Evolutionary conservation across 2,329 filamentous ascomycete species (phyloP), one percentile per base, ranked within the genome.

Genomic region (Diaporthe sp.): DNA sequence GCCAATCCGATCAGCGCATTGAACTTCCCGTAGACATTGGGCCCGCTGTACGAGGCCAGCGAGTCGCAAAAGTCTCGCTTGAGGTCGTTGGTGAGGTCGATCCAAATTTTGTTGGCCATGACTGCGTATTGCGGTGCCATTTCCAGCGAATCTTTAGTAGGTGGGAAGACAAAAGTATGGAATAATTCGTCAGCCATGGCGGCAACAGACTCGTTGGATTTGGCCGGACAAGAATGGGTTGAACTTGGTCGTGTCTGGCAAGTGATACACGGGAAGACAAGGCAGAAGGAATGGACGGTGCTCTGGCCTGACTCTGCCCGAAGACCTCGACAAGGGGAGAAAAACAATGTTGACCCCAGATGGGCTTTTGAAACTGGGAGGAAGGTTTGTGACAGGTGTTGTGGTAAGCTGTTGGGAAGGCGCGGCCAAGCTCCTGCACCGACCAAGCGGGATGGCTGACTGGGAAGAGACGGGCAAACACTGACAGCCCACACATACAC

Each of bases 271-370:
- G 10, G 10, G 57, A 25, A 25, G 35, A 40, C 22, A 15, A 4
- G 1, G 17, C 12, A 19, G 6, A 15, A 28, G 25, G 17, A 7
- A 10, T 4, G 30, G n/a, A 10, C 5, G 38, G 15, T 19, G 38
- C 3, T 30, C 9, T 57, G n/a, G 4, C 15, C 10, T 15, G 0
- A 25, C 0, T 1, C 33, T 15, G 12, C 13, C 3, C 12, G 22
- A 10, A 38, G 19, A 6, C 22, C 13, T n/a, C 4, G 22, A 28
- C 1, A 33, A 60, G 10, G n/a, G 55, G 33, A 38, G 25, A 25
- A 25, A 54, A 57, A 19, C 13, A 25, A 42, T 12, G 38, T 7
- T 28, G n/a, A 61, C 35, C 35, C 10, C 35, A 38, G 40, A 28
- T 12, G 15, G 3, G 1, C 30, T 7, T 12, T 7, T 15, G 5